Evolutionary conservation across 306 rosid genomes (phyloP), one percentile per base, ranked within the genome.

Genomic region (Inga oerstediana): DNA sequence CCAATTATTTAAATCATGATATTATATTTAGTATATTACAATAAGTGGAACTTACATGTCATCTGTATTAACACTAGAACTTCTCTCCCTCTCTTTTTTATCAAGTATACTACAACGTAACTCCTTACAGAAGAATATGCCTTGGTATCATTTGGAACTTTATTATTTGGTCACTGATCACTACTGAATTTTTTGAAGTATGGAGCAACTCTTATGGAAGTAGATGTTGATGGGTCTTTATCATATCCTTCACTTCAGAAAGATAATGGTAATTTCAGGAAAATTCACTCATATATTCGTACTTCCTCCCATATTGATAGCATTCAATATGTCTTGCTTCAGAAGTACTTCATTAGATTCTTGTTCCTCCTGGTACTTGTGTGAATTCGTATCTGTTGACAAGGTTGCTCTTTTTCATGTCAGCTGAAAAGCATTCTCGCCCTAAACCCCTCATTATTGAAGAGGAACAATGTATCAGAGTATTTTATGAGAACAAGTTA

Each of bases 391-490:
- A 72, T 59, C 51, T 39, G 83, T 80, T 87, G 61, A 67, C 82
- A 72, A 78, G 62, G 43, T 62, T 83, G 22, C 81, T 79, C 49
- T 78, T 39, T 61, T 64, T 80, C 77, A 20, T 89, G 85, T 79
- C 89, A 93, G 98, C 84, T 76, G 97, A 92, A 85, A 95, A 95
- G 86, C 92, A 88, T 87, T 90, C 97, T 77, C 92, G 88, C 74
- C 74, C 90, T 13, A 96, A 96, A 87, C 88, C 97, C 77, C 87
- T 92, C 12, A 91, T 74, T 76, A 76, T 76, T 80, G 88, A 85
- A 76, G 90, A 88, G 78, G 90, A 88, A 72, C 86, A 82, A 58
- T 82, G 85, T 43, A 85, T 88, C 74, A 80, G 75, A 62, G 88
- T 85, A 59, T 88, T 88, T 76, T 85, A 79, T 44, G 90, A 88